Conservation (phyloP, 116 monocot species). For the Trichopus zeylanicus region DNA sequence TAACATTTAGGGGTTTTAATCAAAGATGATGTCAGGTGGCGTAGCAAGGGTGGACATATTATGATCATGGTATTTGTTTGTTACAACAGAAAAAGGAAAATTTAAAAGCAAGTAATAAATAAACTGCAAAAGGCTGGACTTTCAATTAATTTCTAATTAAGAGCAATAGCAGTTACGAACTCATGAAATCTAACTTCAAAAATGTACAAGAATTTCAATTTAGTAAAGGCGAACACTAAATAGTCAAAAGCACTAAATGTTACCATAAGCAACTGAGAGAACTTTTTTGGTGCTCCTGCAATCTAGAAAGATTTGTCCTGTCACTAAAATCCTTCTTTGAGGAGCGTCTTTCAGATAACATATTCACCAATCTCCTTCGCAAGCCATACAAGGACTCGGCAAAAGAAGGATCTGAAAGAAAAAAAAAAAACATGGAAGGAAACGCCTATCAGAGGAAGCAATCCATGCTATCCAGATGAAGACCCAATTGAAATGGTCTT, state of each 20-base stretch:
- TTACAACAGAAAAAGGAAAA: no score
- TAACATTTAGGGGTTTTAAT: neutral
- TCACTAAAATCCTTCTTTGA: slow-evolving; percentile 27
- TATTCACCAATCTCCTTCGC: slow-evolving; percentile 57
- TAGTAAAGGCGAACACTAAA: neutral
- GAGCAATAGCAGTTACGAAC: no score
- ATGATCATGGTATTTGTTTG: no score
- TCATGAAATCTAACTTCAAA: no score
- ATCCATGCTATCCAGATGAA: no score
- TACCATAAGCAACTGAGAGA: slow-evolving; percentile 86
- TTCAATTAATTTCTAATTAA: no score
- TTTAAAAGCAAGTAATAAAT: no score
- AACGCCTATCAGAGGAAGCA: no score
- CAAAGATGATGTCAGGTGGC: no score
- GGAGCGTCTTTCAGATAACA: slow-evolving; percentile 18
- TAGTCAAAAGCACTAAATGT: slow-evolving; percentile 9
- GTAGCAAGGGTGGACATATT: no score
- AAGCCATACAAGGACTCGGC: slow-evolving; percentile 93
- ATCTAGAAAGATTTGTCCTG: slow-evolving; percentile 34
- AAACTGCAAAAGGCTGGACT: no score
- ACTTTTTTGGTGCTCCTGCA: slow-evolving; percentile 72
- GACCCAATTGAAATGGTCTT: no score
- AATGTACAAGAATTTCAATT: neutral
- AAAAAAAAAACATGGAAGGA: neutral
- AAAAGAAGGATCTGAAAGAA: slow-evolving; percentile 82